These are phyloP conservation scores for Cutaneotrichosporon mucoides DNA, from an alignment of 1,284 basidiomycete genomes.

Conservation along the genomic window DNA sequence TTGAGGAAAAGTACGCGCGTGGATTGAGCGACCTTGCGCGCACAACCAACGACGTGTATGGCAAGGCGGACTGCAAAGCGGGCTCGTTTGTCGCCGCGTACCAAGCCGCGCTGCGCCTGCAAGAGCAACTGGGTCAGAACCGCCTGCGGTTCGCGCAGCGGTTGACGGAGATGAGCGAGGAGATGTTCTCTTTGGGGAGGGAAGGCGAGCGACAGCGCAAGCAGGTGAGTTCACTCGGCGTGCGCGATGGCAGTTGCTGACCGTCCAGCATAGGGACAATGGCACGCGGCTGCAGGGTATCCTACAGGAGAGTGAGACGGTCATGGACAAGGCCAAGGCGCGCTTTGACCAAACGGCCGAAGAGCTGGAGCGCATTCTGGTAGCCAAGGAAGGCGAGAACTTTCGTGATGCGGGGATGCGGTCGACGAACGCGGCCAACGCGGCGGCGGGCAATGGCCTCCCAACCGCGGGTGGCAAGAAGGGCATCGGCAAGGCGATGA, in stretches of 20 bases:
- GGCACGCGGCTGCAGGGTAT: constrained; percentile 80
- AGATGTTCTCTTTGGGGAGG: constrained; percentile 75
- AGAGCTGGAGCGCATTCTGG: constrained; percentile 86
- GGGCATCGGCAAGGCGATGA: constrained; percentile 64
- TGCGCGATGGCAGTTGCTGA: neutral
- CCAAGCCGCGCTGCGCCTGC: constrained; percentile 78
- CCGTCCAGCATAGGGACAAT: constrained; percentile 74
- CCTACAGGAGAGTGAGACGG: constrained; percentile 79
- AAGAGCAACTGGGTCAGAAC: constrained; percentile 85
- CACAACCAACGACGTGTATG: constrained; percentile 74
- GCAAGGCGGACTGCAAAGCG: constrained; percentile 84
- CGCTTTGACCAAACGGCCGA: constrained; percentile 87
- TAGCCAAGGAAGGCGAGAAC: constrained; percentile 91
- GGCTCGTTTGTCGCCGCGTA: constrained; percentile 87
- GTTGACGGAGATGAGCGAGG: constrained; percentile 92
- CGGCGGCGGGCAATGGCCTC: constrained; percentile 57
- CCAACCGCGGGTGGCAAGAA: constrained; percentile 69
- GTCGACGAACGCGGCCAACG: constrained; percentile 13
- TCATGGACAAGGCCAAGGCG: constrained; percentile 78
- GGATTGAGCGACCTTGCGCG: constrained; percentile 77
- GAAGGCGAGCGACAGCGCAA: constrained; percentile 95
- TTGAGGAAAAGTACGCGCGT: constrained; percentile 94
- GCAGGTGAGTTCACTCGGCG: constrained; percentile 54
- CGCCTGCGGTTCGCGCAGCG: constrained; percentile 77
- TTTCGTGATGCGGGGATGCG: constrained; percentile 73